Conservation (phyloP, 139 green algal species). For the Volvox africanus region DNA sequence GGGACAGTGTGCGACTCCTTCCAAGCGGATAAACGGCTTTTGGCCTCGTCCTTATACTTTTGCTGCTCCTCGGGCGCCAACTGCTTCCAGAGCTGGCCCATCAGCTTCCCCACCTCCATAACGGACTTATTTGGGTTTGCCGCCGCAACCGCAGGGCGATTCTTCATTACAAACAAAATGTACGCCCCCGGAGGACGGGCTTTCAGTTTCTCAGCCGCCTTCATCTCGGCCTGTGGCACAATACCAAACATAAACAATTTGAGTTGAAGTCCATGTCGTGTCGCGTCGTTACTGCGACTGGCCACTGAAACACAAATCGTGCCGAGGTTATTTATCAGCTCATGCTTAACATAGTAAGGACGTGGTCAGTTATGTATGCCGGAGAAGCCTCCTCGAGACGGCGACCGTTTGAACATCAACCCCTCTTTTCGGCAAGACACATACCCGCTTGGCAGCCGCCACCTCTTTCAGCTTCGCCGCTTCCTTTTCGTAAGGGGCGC, state of each 20-base stretch:
- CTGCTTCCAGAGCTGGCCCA: constrained; percentile 20
- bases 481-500: not conserved
- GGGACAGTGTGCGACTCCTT: constrained; percentile 13
- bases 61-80: constrained; percentile 20
- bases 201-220: constrained; percentile 31
- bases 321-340: too few species aligned
- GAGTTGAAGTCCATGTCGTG: too few species aligned
- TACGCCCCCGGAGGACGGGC: not conserved
- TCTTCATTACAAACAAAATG: constrained; percentile 30
- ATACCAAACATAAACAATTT: too few species aligned
- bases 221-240: not conserved
- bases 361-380: too few species aligned
- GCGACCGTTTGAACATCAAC: too few species aligned
- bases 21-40: not conserved
- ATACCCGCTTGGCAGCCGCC: not conserved
- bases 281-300: too few species aligned
- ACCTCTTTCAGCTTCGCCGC: constrained; percentile 16
- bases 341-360: too few species aligned
- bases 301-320: too few species aligned
- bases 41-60: constrained; percentile 23
- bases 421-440: not conserved
- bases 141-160: not conserved
- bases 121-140: constrained; percentile 10
- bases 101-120: not conserved
- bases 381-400: too few species aligned